Evolutionary conservation across 257 asterid genomes (phyloP), one percentile per base, ranked within the genome.

Genomic region (Prunella vulgaris): DNA sequence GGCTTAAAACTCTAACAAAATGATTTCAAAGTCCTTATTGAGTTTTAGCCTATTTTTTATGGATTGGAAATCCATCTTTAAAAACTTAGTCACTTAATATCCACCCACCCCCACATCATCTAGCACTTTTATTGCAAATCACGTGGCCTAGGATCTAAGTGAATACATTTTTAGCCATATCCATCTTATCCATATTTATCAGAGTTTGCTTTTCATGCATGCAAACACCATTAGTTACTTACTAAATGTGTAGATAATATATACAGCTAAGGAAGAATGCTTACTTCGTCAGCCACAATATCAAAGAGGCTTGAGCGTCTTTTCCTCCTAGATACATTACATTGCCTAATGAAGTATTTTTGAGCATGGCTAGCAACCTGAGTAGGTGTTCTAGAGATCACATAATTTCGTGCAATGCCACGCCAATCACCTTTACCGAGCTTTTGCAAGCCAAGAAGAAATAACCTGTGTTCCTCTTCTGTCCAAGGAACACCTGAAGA

Each of bases 361-460:
- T 94, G 99, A 61, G 99, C 99, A 51, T 94, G 99, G 82, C 99
- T 94, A 49, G 99, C 99, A 17, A 94, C 99, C 83, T 94, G 99
- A 52, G 99, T 94, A 49, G 99, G 98, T 0, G 98, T 94, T 79
- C 98, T 85, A 20, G 99, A 70, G 66, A 91, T 80, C 13, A 94
- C 99, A 68, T 84, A 94, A 79, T 85, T 89, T 10, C 99, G 90
- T 27, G 99, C 94, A 80, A 94, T 94, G 70, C 99, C 99, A 61
- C 99, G 97, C 99, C 99, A 94, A 68, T 94, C 99, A 28, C 99
- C 99, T 86, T 94, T 94, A 48, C 99, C 99, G 8, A 94, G 96
- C 88, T 94, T 94, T 75, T 94, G 97, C 83, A 94, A 78, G 58
- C 99, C 99, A 59, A 89, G 95, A 56, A 94, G 85, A 84, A 94